Base-by-base conservation (phyloP, 2,329 filamentous ascomycete species). In the Calonectria pauciramosa region DNA sequence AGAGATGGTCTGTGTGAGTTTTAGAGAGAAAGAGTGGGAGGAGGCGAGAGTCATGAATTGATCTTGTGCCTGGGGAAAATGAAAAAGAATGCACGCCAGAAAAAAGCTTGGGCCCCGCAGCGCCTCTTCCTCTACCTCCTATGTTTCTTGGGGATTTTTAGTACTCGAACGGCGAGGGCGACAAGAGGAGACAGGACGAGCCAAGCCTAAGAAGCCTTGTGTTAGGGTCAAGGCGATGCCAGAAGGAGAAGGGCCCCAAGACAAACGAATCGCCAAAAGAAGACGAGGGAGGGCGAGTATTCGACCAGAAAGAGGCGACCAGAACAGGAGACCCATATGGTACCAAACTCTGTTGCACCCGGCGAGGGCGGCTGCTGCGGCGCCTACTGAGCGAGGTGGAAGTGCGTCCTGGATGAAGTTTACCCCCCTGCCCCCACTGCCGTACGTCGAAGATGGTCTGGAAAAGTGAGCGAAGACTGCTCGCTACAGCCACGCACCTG, bases 281-380 rank as follows among this genome's bases (percentile, higher is more conserved):
- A 63, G 64, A 67, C 51, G 41, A 72, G 54, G n/a, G 64, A 28
- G 32, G 28, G 54, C 60, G 64, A 38, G 44, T 49, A 64, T 34
- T 44, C 60, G 38, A 47, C 60, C 60, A 44, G 60, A 64, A 64
- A 64, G 60, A 64, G 60, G 18, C 10, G 36, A 44, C 60, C 36
- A 70, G 56, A 65, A 69, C 56, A 59, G 63, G 68, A 64, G 54
- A 52, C 70, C 75, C 52, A 67, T 69, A 65, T 68, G 74, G 78
- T 80, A 79, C 78, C 52, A 80, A 80, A 80, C 72, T 80, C 74
- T 79, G 78, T 80, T 70, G 70, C 34, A 60, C 71, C 67, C 67
- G 74, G 59, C 44, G 70, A 73, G 65, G 72, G 60, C 52, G 52
- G 63, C 76, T 69, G 72, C 69, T 70, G 69, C 76, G 59, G 65